Percentiles rank a stretch among this genome's conserved stretches.
phyloP scores from a whole-genome alignment of 2,329 filamentous ascomycete species.

The Clonostachys rosea region DNA sequence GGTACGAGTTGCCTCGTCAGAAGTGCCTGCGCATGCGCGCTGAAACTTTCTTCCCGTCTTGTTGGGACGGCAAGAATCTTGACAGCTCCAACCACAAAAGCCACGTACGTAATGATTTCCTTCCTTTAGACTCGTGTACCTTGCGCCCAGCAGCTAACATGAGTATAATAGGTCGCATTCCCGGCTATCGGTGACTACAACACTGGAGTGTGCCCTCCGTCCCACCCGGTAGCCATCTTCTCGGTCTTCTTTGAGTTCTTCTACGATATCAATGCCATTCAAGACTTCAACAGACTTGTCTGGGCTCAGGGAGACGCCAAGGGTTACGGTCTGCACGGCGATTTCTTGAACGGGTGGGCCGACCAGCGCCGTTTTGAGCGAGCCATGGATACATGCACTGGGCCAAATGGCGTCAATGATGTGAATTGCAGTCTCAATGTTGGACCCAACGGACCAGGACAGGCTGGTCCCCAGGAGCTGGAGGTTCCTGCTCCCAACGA shows the following conservation, averaged over 20 bases:
- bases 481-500: slow-evolving; percentile 13
- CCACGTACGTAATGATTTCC: slow-evolving; percentile 32
- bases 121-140: not conserved
- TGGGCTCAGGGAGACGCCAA: slow-evolving; percentile 17
- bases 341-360: slow-evolving; percentile 19
- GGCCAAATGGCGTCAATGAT: slow-evolving; percentile 12
- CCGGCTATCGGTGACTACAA: slow-evolving; percentile 17
- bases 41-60: slow-evolving; percentile 54
- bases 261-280: slow-evolving; percentile 27
- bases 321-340: slow-evolving; percentile 18
- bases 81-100: slow-evolving; percentile 50
- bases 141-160: no score
- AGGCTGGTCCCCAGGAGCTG: slow-evolving; percentile 6
- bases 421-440: slow-evolving; percentile 16
- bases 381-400: slow-evolving; percentile 18
- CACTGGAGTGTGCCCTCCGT: slow-evolving; percentile 26
- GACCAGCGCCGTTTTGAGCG: slow-evolving; percentile 15
- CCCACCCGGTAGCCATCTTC: slow-evolving; percentile 34
- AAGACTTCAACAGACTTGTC: slow-evolving; percentile 15
- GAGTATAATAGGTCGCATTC: slow-evolving; percentile 14
- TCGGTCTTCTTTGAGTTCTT: slow-evolving; percentile 41
- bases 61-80: slow-evolving; percentile 57
- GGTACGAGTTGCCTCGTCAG: slow-evolving; percentile 11
- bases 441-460: slow-evolving; percentile 13
- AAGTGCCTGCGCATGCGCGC: slow-evolving; percentile 49